These are phyloP conservation scores for Ustilago tritici DNA, from an alignment of 1,284 basidiomycete species.

Conservation along the genomic window DNA sequence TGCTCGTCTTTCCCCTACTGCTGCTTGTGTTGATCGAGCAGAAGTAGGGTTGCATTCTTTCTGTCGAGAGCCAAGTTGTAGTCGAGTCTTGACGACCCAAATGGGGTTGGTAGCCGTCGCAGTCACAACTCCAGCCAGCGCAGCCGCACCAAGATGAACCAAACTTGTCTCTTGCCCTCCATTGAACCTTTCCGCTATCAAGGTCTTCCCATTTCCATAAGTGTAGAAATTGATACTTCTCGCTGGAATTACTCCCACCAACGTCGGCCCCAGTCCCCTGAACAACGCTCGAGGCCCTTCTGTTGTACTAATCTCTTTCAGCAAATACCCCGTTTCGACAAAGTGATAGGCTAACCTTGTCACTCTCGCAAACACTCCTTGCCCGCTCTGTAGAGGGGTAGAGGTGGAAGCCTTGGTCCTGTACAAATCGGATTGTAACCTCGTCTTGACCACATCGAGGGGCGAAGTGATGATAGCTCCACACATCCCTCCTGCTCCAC, in stretches of 20 bases:
- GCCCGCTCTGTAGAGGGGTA: conserved; percentile 57
- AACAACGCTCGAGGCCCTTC: conserved; percentile 92
- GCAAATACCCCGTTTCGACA: conserved; percentile 90
- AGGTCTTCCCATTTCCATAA: conserved; percentile 94
- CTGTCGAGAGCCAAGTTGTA: conserved; percentile 77
- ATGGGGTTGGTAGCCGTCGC: conserved; percentile 95
- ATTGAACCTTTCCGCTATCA: conserved; percentile 87
- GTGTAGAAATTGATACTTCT: conserved; percentile 94
- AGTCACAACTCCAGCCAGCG: conserved; percentile 82
- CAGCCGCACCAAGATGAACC: conserved; percentile 88
- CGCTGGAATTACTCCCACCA: conserved; percentile 94
- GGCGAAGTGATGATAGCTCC: conserved; percentile 96
- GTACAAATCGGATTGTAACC: conserved; percentile 91
- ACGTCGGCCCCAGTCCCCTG: conserved; percentile 91
- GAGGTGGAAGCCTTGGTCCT: conserved; percentile 65
- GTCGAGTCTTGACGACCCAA: conserved; percentile 96
- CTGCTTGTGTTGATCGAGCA: neutral
- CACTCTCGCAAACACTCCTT: conserved; percentile 66
- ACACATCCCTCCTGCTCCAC: conserved; percentile 89
- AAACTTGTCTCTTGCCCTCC: conserved; percentile 82
- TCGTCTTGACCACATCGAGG: conserved; percentile 98
- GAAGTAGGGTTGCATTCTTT: conserved; percentile 13
- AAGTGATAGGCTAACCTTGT: conserved; percentile 85
- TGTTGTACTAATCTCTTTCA: conserved; percentile 74
- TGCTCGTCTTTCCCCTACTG: neutral